phyloP scores from a whole-genome alignment of 2,329 filamentous ascomycete genomes.

The Aureobasidium namibiae region DNA sequence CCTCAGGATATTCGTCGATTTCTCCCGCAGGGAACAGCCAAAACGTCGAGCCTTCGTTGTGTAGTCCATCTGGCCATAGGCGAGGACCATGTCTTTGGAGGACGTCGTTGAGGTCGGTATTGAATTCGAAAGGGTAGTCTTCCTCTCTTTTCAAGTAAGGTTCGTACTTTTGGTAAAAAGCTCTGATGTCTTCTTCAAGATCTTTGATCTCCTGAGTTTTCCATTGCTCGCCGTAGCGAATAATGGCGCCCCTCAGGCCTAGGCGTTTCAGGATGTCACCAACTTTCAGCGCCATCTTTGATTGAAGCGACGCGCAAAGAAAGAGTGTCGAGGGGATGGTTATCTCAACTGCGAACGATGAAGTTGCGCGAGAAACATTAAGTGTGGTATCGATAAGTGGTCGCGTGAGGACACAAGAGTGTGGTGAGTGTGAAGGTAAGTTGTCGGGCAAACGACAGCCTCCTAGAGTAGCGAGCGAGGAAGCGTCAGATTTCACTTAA shows the following conservation, averaged over 20 bases:
- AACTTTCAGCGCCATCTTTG: background rate
- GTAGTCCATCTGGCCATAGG: slow-evolving; percentile 2
- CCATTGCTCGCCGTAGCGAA: background rate
- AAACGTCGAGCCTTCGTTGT: background rate
- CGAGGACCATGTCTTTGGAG: background rate
- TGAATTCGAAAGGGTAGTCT: background rate
- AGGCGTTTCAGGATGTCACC: background rate
- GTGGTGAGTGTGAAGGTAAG: background rate
- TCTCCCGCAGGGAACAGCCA: slow-evolving; percentile 1
- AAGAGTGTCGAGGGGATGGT: background rate
- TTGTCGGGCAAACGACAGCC: background rate
- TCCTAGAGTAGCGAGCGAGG: background rate
- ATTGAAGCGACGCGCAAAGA: background rate
- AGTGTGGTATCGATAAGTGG: background rate
- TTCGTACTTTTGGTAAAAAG: background rate
- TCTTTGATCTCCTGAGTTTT: slow-evolving; percentile 4
- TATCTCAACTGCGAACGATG: background rate
- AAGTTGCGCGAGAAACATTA: background rate
- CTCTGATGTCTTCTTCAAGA: background rate
- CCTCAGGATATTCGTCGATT: background rate
- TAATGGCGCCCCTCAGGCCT: background rate
- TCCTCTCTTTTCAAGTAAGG: background rate
- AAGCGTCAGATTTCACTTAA: background rate
- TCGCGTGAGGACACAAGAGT: background rate
- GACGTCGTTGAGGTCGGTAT: background rate